Evolutionary conservation across 164 flowering plant genomes (phyloP).

Genomic region (Litsea cubeba): DNA sequence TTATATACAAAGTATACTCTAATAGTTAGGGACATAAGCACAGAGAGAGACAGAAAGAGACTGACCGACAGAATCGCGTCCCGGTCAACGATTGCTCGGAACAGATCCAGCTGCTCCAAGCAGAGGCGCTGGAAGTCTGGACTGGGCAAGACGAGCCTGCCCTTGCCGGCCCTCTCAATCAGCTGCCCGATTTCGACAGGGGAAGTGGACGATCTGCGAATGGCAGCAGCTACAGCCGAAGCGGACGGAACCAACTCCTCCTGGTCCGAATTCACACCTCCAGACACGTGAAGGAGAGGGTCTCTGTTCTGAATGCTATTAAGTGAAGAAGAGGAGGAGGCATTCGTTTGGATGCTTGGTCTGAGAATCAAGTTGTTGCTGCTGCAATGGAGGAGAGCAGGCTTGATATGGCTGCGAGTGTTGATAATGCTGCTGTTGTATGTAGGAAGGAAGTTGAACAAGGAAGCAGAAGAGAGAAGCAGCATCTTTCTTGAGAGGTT

Average conservation of each 20-base stretch:
- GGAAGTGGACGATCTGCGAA: constrained; percentile 48
- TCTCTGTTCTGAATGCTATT: too few species aligned
- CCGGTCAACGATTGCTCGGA: constrained; percentile 61
- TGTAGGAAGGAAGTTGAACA: background rate
- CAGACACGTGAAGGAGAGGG: background rate
- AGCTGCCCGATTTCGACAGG: constrained; percentile 67
- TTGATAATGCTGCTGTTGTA: background rate
- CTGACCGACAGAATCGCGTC: constrained; percentile 63
- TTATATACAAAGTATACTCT: too few species aligned
- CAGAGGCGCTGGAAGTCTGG: constrained; percentile 77
- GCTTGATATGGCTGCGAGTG: background rate
- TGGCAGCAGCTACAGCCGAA: constrained; percentile 61
- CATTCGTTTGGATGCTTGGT: background rate
- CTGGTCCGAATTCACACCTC: background rate
- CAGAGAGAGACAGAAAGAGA: background rate
- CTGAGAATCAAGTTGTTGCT: background rate
- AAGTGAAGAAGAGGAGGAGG: background rate
- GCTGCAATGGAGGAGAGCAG: background rate
- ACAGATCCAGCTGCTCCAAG: constrained; percentile 70
- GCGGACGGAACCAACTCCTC: constrained; percentile 51
- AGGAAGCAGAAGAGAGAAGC: background rate
- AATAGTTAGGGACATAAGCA: background rate
- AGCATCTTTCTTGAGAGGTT: background rate
- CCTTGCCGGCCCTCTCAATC: constrained; percentile 37
- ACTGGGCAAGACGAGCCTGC: constrained; percentile 57